These are phyloP conservation scores for Pezicula rhizophila DNA, from an alignment of 2,329 filamentous ascomycete species.

Conservation along the genomic window DNA sequence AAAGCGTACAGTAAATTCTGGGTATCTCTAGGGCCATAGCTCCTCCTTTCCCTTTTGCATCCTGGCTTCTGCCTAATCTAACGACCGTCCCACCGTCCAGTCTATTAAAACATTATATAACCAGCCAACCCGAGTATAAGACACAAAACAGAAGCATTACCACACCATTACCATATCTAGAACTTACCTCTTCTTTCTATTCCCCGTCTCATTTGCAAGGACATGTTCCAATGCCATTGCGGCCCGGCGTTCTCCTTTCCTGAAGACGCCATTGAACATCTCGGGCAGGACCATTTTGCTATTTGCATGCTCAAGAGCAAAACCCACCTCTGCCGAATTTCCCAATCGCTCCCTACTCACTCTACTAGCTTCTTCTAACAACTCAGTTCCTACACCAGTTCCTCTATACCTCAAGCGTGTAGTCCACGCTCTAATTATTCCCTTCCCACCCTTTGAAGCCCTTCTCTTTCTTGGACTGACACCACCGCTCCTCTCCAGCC, in stretches of 20 bases:
- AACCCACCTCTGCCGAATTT: conserved; percentile 60
- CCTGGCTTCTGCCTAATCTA: neutral
- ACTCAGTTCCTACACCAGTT: conserved; percentile 63
- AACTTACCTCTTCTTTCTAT: conserved; percentile 20
- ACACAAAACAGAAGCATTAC: neutral
- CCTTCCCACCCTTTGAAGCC: conserved; percentile 50
- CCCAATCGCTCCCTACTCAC: conserved; percentile 64
- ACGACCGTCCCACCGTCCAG: neutral
- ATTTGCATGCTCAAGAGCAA: conserved; percentile 75
- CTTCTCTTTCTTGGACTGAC: conserved; percentile 17
- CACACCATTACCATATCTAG: neutral
- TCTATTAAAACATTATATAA: neutral
- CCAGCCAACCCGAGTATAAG: neutral
- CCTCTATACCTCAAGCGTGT: conserved; percentile 63
- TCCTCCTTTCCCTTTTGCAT: neutral
- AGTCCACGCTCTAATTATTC: conserved; percentile 78
- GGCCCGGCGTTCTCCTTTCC: conserved; percentile 52
- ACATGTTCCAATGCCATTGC: conserved; percentile 46
- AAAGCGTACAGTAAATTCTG: neutral
- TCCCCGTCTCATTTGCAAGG: conserved; percentile 32
- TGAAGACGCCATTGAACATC: conserved; percentile 56
- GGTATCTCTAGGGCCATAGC: neutral
- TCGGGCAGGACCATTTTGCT: conserved; percentile 55
- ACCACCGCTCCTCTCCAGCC: conserved; percentile 44
- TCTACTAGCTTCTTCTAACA: conserved; percentile 68